These are phyloP conservation scores for Heliamphora exappendiculata DNA, from an alignment of 148 eudicot genomes.

Conservation along the genomic window DNA sequence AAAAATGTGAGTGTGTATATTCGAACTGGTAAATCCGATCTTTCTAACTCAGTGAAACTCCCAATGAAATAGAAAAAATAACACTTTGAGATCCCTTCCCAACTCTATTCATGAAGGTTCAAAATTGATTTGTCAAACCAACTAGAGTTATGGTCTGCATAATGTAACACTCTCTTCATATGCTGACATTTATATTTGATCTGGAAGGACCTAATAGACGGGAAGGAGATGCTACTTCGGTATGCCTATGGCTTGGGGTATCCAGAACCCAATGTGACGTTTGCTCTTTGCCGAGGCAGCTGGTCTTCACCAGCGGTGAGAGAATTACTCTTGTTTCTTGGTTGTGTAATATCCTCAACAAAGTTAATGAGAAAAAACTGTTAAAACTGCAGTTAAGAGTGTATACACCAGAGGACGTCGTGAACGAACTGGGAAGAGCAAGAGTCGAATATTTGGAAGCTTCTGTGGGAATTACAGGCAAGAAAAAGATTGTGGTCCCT, in stretches of 20 bases:
- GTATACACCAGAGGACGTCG: conserved; percentile 63
- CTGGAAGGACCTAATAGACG: conserved; percentile 46
- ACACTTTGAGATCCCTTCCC: neutral
- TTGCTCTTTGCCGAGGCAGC: conserved; percentile 86
- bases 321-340: neutral
- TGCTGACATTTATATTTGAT: conserved; percentile 12
- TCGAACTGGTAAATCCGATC: neutral
- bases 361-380: neutral
- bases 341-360: neutral
- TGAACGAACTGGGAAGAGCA: conserved; percentile 70
- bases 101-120: neutral
- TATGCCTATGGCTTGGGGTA: conserved; percentile 71
- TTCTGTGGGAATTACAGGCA: conserved; percentile 63
- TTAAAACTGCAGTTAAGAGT: conserved; percentile 55
- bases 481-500: conserved; percentile 71
- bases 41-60: neutral
- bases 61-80: neutral
- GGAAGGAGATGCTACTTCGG: conserved; percentile 62
- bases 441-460: conserved; percentile 90
- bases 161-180: neutral
- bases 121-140: neutral
- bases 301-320: conserved; percentile 96
- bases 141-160: neutral
- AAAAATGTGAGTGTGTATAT: conserved; percentile 45
- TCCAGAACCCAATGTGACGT: conserved; percentile 91